phyloP scores from a whole-genome alignment of 805 yeast genomes.

The Candida piceae region DNA sequence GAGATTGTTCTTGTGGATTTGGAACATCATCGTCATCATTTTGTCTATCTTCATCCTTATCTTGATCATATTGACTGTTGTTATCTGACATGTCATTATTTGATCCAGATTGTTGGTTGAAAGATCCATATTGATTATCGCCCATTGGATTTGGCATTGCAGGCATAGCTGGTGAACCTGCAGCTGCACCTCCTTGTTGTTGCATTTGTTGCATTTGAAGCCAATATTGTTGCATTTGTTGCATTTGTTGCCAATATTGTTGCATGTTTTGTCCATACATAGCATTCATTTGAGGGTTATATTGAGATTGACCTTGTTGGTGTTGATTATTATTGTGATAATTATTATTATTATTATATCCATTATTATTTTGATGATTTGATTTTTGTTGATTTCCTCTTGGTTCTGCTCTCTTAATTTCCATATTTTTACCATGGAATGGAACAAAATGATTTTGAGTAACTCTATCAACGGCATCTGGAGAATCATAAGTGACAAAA shows the following conservation, averaged over 20 bases:
- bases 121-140: background rate
- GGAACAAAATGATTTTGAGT: slow-evolving; percentile 75
- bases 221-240: slow-evolving; percentile 43
- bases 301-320: slow-evolving; percentile 28
- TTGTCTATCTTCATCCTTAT: slow-evolving; percentile 7
- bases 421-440: slow-evolving; percentile 82
- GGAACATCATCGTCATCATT: slow-evolving; percentile 31
- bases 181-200: slow-evolving; percentile 10
- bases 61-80: slow-evolving; percentile 1
- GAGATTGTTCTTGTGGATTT: slow-evolving; percentile 30
- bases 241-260: slow-evolving; percentile 58
- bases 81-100: slow-evolving; percentile 1
- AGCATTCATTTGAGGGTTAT: slow-evolving; percentile 29
- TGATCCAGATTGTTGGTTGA: slow-evolving; percentile 10
- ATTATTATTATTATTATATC: slow-evolving; percentile 29
- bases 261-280: slow-evolving; percentile 29
- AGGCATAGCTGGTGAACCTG: slow-evolving; percentile 2
- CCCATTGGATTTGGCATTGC: slow-evolving; percentile 2
- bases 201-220: slow-evolving; percentile 32
- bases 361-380: slow-evolving; percentile 18
- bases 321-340: slow-evolving; percentile 19
- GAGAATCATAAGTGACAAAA: slow-evolving; percentile 90
- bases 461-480: slow-evolving; percentile 88
- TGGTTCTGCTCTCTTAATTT: slow-evolving; percentile 80
- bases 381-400: slow-evolving; percentile 57